Conservation (phyloP, 176 grass and related monocot genomes). For the bread wheat (Triticum aestivum) region IWGSC_CS_RefSeq_v2.1 NC_057806.1:52560945-52561444, state of each 20-base stretch:
- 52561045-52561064: no score
- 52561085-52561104: neutral
- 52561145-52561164: slow-evolving; percentile 19
- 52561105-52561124: slow-evolving; percentile 20
- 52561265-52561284: slow-evolving; percentile 22
- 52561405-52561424: neutral
- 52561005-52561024: no score
- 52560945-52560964: no score
- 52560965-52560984: no score
- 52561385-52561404: slow-evolving; percentile 31
- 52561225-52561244: slow-evolving; percentile 1
- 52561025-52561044: no score
- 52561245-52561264: slow-evolving; percentile 45
- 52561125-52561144: slow-evolving; percentile 12
- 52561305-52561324: slow-evolving; percentile 29
- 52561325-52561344: slow-evolving; percentile 1
- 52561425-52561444: neutral
- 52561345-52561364: neutral
- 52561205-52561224: neutral
- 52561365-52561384: slow-evolving; percentile 38
- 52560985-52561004: no score
- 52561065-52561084: neutral
- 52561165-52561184: neutral
- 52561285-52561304: slow-evolving; percentile 32
- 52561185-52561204: slow-evolving; percentile 3